Conservation (phyloP, 108 stramenopile genomes). For the Parietichytrium sp. region DNA sequence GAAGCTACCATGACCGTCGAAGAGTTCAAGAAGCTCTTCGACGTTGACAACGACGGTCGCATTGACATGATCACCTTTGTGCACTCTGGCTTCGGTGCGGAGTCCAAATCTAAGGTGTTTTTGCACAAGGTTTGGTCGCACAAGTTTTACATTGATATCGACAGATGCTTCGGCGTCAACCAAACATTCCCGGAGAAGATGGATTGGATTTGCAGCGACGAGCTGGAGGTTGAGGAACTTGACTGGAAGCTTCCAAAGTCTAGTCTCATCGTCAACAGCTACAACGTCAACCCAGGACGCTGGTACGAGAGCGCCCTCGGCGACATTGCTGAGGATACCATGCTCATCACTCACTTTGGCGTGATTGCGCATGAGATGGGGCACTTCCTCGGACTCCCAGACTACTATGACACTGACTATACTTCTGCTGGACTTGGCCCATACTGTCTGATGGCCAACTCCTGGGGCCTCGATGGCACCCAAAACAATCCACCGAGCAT, state of each 20-base stretch:
- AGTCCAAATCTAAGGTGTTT: conserved; percentile 62
- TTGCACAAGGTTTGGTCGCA: conserved; percentile 56
- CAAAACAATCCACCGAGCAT: conserved; percentile 60
- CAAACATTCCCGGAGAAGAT: too few species aligned
- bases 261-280: conserved; percentile 48
- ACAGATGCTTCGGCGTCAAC: too few species aligned
- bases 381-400: conserved; percentile 59
- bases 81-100: conserved; percentile 73
- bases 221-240: too few species aligned
- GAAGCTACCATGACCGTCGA: neutral
- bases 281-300: conserved; percentile 54
- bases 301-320: conserved; percentile 47
- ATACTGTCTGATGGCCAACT: conserved; percentile 57
- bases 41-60: conserved; percentile 35
- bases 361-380: conserved; percentile 61
- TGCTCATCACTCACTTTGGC: conserved; percentile 56
- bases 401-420: conserved; percentile 51
- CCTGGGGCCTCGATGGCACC: conserved; percentile 56
- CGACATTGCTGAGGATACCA: too few species aligned
- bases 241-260: conserved; percentile 48
- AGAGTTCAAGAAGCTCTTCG: conserved; percentile 44
- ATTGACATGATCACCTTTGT: conserved; percentile 67
- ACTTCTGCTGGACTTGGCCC: conserved; percentile 52
- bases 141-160: too few species aligned
- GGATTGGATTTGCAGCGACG: too few species aligned